phyloP scores from a whole-genome alignment of 2,329 filamentous ascomycete genomes.

The Cordyceps sp. region DNA sequence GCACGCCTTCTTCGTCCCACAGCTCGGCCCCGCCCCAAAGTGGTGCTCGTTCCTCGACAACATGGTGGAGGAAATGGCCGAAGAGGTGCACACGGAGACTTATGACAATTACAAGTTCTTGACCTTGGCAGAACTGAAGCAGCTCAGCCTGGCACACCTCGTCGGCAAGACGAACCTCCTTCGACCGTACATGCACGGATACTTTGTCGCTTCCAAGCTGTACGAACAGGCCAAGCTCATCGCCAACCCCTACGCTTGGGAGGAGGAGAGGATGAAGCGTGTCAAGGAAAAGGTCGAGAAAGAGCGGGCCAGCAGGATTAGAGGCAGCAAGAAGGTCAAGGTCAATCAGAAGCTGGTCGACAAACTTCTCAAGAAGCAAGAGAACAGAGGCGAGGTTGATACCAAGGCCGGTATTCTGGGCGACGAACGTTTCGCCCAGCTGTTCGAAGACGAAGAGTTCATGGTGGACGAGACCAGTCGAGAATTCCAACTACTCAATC shows the following conservation, averaged over 20 bases:
- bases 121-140: slow-evolving; percentile 69
- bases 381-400: slow-evolving; percentile 40
- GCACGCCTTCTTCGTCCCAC: slow-evolving; percentile 87
- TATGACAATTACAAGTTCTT: slow-evolving; percentile 99
- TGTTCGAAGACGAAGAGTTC: slow-evolving; percentile 92
- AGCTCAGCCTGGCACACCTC: slow-evolving; percentile 73
- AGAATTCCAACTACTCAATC: slow-evolving; percentile 81
- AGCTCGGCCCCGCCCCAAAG: slow-evolving; percentile 78
- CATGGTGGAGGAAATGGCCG: slow-evolving; percentile 96
- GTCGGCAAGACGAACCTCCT: slow-evolving; percentile 81
- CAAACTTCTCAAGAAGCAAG: slow-evolving; percentile 51
- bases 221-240: slow-evolving; percentile 93
- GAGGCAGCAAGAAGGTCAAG: slow-evolving; percentile 93
- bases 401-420: slow-evolving; percentile 51
- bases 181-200: slow-evolving; percentile 96
- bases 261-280: slow-evolving; percentile 79
- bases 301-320: slow-evolving; percentile 85
- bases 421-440: slow-evolving; percentile 70
- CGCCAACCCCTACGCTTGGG: slow-evolving; percentile 83
- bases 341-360: slow-evolving; percentile 76
- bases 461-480: slow-evolving; percentile 74
- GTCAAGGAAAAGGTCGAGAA: slow-evolving; percentile 94
- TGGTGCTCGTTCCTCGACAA: slow-evolving; percentile 98
- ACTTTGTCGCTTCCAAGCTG: slow-evolving; percentile 86
- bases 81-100: slow-evolving; percentile 59